These are phyloP conservation scores for Persicaria maculosa DNA, from an alignment of 148 eudicot genomes.

Conservation along the genomic window DNA sequence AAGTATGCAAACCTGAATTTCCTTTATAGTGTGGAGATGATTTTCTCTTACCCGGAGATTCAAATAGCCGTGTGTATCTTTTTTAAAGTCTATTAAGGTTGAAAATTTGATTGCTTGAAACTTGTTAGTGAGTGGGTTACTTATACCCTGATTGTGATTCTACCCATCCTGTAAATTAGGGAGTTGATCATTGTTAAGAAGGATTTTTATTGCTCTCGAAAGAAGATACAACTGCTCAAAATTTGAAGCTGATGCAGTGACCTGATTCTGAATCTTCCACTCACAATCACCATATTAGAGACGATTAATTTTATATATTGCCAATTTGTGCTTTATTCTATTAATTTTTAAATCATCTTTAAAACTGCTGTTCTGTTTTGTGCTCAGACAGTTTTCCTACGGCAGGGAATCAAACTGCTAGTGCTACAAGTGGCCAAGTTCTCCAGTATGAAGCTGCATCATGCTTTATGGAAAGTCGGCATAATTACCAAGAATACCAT, in stretches of 20 bases:
- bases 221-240: background rate
- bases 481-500: slow-evolving; percentile 45
- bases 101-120: background rate
- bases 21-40: background rate
- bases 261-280: background rate
- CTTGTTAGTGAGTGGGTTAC: no score
- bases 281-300: background rate
- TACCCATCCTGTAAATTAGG: background rate
- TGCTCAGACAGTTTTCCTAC: slow-evolving; percentile 30
- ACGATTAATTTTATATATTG: no score
- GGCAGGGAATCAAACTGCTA: slow-evolving; percentile 12
- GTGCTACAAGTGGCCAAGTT: slow-evolving; percentile 34
- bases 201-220: background rate
- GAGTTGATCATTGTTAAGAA: background rate
- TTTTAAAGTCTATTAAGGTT: no score
- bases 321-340: no score
- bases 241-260: background rate
- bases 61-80: background rate
- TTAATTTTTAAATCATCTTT: background rate
- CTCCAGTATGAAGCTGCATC: slow-evolving; percentile 53
- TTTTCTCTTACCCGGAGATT: background rate
- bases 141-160: background rate
- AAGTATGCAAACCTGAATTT: background rate
- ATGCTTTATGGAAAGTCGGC: slow-evolving; percentile 34
- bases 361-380: background rate